Evolutionary conservation across 805 yeast species (phyloP), one percentile per base, ranked within the genome.

Genomic region (Candida tammaniensis): DNA sequence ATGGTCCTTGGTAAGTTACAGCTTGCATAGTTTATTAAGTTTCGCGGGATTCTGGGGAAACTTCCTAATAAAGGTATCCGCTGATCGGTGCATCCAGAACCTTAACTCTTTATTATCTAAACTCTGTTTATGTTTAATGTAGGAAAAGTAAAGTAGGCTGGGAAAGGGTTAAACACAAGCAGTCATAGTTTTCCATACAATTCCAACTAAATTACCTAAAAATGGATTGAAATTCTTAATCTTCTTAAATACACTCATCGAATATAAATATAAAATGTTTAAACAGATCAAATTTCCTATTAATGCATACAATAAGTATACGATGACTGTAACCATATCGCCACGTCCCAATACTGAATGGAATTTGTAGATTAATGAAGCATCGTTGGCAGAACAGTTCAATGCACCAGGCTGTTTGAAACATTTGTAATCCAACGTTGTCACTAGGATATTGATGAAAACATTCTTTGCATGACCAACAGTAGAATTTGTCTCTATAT

Each of bases 1-100:
- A 54, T 0, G 76, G 70, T 2, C 72, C 76, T 31, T 62, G 49
- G 50, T 68, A 70, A 4, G 72, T 73, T 12, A 71, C 69, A 1
- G 80, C 79, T 39, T 67, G 64, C 80, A 74, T 74, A 5, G 47
- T 10, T 7, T 19, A 19, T 19, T 19, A n/a, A n/a, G n/a, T n/a
- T n/a, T n/a, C n/a, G n/a, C n/a, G n/a, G n/a, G n/a, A n/a, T n/a
- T n/a, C n/a, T n/a, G n/a, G n/a, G n/a, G n/a, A n/a, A n/a, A n/a
- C n/a, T n/a, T n/a, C n/a, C n/a, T n/a, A n/a, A n/a, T n/a, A n/a
- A n/a, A n/a, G n/a, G n/a, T n/a, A n/a, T n/a, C n/a, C n/a, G n/a
- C n/a, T n/a, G n/a, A n/a, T n/a, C n/a, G n/a, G n/a, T n/a, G n/a
- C n/a, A n/a, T n/a, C n/a, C n/a, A n/a, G n/a, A n/a, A n/a, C n/a